Percentiles rank a stretch among this genome's conserved stretches.
These are phyloP conservation scores for Sporopachydermia lactativora DNA, from an alignment of 805 yeast species.

Conservation along the genomic window DNA sequence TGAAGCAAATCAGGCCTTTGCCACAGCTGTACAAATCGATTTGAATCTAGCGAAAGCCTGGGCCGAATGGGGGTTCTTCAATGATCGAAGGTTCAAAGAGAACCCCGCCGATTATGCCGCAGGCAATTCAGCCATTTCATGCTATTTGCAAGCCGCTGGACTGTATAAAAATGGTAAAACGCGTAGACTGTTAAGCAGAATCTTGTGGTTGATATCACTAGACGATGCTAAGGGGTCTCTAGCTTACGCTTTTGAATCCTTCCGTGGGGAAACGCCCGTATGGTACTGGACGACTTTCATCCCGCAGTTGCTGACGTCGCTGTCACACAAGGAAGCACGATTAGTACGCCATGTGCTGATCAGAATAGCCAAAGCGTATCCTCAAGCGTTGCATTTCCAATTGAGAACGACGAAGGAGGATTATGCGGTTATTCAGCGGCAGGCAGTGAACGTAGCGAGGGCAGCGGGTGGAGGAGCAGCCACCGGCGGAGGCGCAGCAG, in stretches of 20 bases:
- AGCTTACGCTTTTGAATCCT: slow-evolving; percentile 78
- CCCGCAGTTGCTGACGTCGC: slow-evolving; percentile 81
- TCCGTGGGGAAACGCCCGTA: slow-evolving; percentile 92
- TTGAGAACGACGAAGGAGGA: slow-evolving; percentile 92
- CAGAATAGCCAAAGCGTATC: slow-evolving; percentile 89
- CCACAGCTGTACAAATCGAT: slow-evolving; percentile 94
- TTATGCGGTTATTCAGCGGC: slow-evolving; percentile 74
- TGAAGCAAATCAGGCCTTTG: slow-evolving; percentile 95
- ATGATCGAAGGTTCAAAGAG: slow-evolving; percentile 77
- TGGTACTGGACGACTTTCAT: slow-evolving; percentile 99
- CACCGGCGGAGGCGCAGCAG: slow-evolving; percentile 3
- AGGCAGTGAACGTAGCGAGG: slow-evolving; percentile 38
- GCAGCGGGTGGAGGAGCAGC: slow-evolving; percentile 15
- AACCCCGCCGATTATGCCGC: slow-evolving; percentile 65
- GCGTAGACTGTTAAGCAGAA: slow-evolving; percentile 73
- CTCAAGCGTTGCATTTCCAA: slow-evolving; percentile 95
- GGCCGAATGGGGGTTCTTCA: slow-evolving; percentile 99
- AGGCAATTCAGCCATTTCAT: slow-evolving; percentile 89
- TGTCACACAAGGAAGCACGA: slow-evolving; percentile 84
- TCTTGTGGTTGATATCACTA: slow-evolving; percentile 83
- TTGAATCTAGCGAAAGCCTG: slow-evolving; percentile 92
- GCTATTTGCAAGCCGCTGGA: slow-evolving; percentile 96
- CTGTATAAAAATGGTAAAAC: slow-evolving; percentile 87
- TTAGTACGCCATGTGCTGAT: slow-evolving; percentile 79
- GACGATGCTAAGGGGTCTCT: slow-evolving; percentile 77